Evolutionary conservation across 768 basidiomycete genomes (phyloP), one percentile per base, ranked within the genome.

Genomic region (Russula lepida): DNA sequence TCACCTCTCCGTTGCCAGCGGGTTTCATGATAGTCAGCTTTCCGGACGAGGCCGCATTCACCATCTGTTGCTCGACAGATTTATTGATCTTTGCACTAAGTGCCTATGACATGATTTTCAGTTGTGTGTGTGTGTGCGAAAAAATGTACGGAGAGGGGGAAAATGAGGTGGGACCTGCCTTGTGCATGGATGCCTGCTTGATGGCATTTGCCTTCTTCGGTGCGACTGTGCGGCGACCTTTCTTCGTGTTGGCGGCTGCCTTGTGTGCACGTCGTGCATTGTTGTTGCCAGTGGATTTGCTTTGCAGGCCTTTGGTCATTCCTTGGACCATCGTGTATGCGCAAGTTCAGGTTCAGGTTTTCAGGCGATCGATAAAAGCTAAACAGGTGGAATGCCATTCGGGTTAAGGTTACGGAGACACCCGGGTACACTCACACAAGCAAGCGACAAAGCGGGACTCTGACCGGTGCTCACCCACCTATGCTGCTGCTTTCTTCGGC

Each of bases 21-120:
- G 85, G 82, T 75, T 89, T 90, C 92, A 98, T 92, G 71, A 98
- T 93, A 30, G 91, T 91, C 63, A 98, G 78, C 71, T 91, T 92
- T 41, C 94, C 94, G 46, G 85, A 78, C 5, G 90, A 92, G 3
- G 94, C 94, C 7, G 92, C 92, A 52, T 84, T 76, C 13, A 92
- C 89, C 84, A 94, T 92, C 73, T 95, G 93, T 57, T 81, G 79
- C 72, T 98, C 94, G 68, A 98, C 94, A 23, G 89, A 90, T 71
- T 84, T 85, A 72, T 89, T 92, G 70, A 97, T 94, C 75, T 93
- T 94, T 54, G 92, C 88, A 61, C 88, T 88, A 65, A 97, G 79
- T 69, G 83, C 78, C 93, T 95, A 69, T 19, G 57, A 39, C 43
- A 47, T 19, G 8, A 30, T 52, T 57, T 52, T 57, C 49, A 62